These are phyloP conservation scores for Centrapalus pauciflorus DNA, from an alignment of 129 eudicot species.

Conservation along the genomic window DNA sequence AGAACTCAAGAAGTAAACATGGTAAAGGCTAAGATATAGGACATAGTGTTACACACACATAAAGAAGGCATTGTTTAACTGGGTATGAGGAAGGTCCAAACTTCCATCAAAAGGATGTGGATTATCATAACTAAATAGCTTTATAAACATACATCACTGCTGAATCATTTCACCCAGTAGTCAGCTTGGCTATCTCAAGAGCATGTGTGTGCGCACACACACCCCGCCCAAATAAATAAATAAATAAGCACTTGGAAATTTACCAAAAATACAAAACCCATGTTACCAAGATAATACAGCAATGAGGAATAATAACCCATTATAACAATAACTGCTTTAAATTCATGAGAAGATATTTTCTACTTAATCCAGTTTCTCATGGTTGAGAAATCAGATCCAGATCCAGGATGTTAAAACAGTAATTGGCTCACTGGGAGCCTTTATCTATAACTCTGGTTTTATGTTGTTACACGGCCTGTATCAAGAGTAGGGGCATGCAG, in stretches of 20 bases:
- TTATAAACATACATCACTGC: background rate
- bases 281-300: background rate
- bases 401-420: background rate
- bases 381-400: background rate
- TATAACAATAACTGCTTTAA: background rate
- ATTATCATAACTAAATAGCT: background rate
- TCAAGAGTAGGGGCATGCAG: background rate
- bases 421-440: background rate
- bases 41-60: background rate
- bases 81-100: background rate
- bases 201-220: no score
- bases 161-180: background rate
- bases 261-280: background rate
- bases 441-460: background rate
- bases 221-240: no score
- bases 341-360: background rate
- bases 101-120: background rate
- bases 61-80: background rate
- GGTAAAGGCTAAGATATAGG: background rate
- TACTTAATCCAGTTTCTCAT: background rate
- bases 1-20: background rate
- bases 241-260: background rate
- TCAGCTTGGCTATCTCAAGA: background rate
- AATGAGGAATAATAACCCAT: background rate
- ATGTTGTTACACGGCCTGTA: background rate